Percentiles rank a stretch among this genome's conserved stretches.
These are phyloP conservation scores for Sphaerostilbella broomeana DNA, from an alignment of 2,329 filamentous ascomycete species.

Conservation along the genomic window DNA sequence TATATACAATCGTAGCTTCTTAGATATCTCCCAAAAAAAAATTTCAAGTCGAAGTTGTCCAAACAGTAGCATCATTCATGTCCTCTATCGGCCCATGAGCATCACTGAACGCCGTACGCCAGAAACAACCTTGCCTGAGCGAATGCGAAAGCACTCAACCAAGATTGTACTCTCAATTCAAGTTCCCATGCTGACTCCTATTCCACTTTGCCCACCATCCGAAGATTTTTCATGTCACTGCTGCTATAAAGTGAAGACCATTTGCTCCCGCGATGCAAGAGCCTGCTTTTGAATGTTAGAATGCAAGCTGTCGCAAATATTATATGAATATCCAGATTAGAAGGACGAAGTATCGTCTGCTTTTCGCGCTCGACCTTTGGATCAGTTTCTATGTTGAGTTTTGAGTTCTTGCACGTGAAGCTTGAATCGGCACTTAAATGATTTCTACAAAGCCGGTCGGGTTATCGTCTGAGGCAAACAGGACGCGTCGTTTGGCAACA, in stretches of 20 bases:
- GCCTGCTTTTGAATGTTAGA: constrained; percentile 10
- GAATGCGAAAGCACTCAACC: too few species aligned
- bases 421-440: not conserved
- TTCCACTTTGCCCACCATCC: constrained; percentile 4
- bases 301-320: constrained; percentile 3
- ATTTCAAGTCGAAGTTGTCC: too few species aligned
- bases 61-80: too few species aligned
- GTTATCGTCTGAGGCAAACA: not conserved
- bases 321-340: not conserved
- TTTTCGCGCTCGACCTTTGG: too few species aligned
- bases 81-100: not conserved
- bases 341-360: too few species aligned
- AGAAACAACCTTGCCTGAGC: too few species aligned
- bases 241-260: constrained; percentile 4
- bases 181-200: not conserved
- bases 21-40: too few species aligned
- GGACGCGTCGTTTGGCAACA: too few species aligned
- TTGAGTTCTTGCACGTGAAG: too few species aligned
- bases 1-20: too few species aligned
- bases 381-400: too few species aligned
- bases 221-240: constrained; percentile 1
- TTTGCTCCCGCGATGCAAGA: constrained; percentile 7
- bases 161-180: too few species aligned
- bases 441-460: not conserved
- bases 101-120: constrained; percentile 6